These are phyloP conservation scores for Talaromyces islandicus DNA, from an alignment of 2,329 filamentous ascomycete species.

Conservation along the genomic window DNA sequence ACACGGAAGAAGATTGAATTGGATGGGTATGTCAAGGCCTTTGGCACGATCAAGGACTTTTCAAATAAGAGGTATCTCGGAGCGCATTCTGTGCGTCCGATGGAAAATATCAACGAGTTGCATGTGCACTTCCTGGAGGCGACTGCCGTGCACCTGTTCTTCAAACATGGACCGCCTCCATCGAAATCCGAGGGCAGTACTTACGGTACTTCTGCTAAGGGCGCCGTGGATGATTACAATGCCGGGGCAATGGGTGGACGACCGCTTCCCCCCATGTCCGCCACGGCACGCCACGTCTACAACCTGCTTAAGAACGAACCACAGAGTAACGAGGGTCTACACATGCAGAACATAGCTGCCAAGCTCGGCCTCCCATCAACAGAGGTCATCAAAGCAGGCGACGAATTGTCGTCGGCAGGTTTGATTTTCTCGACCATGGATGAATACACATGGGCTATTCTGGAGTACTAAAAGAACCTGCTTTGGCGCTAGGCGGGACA, in stretches of 20 bases:
- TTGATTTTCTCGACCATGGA: constrained; percentile 87
- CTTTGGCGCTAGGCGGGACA: neutral
- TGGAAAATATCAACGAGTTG: constrained; percentile 86
- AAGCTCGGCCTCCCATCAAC: constrained; percentile 58
- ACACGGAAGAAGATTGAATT: constrained; percentile 50
- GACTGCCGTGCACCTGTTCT: constrained; percentile 78
- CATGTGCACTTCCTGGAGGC: constrained; percentile 88
- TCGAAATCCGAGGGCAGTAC: constrained; percentile 11
- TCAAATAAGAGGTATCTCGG: constrained; percentile 76
- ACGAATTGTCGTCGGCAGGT: constrained; percentile 69
- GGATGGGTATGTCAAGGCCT: constrained; percentile 78
- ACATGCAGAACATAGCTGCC: constrained; percentile 69
- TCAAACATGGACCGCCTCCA: constrained; percentile 61
- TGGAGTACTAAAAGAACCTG: constrained; percentile 48
- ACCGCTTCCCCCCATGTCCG: constrained; percentile 46
- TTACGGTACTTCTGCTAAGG: constrained; percentile 24
- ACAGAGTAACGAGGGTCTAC: constrained; percentile 74
- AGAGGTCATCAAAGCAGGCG: constrained; percentile 70
- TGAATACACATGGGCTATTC: constrained; percentile 82
- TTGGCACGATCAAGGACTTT: constrained; percentile 77
- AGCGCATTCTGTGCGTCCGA: constrained; percentile 71
- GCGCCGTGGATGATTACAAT: constrained; percentile 41
- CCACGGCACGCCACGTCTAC: constrained; percentile 64
- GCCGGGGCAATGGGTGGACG: constrained; percentile 16
- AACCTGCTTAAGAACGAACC: constrained; percentile 60